Base-by-base conservation (phyloP, 2,329 filamentous ascomycete species). In the Talaromyces sp. region DNA sequence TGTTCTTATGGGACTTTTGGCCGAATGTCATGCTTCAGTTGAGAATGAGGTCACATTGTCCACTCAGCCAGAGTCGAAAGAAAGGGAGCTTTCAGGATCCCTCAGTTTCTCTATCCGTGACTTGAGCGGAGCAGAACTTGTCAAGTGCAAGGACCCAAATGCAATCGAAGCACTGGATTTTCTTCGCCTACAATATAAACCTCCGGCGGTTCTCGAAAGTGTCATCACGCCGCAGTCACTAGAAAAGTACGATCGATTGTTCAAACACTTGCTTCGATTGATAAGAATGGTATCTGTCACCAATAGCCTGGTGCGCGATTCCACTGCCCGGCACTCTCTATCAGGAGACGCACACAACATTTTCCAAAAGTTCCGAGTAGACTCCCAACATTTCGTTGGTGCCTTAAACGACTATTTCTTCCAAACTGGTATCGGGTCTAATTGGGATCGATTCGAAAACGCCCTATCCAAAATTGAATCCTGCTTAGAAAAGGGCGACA, bases 161-260 rank as follows among this genome's bases (percentile, higher is more conserved):
- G 89, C 88, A 0, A 82, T 97, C 19, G 87, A 93, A 70, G 94
- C 94, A 0, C 80, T 97, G n/a, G 94, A 97, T 74, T 97, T 99
- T 69, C 80, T 99, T 17, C 86, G 91, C 1, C 78, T 99, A 8
- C 89, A 92, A 52, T 97, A 97, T 75, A 89, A 88, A 46, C 82
- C 92, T 0, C 88, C 92, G 0, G 74, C 83, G 0, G 85, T 90
- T 0, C 79, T 97, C 0, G 81, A 87, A 46, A 80, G 86, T 0
- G 82, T 97, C 63, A 87, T 99, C 48, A 92, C 91, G 0, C 80
- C 85, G 0, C 72, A 80, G 0, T 83, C 88, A 1, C 76, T 97
- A 11, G 79, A 86, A 58, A 91, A 91, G 66, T 97, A 97, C 68
- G 94, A 97, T 71, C 81, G 82, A 53, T 83, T 97, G 38, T 97